Evolutionary conservation across 257 asterid species (phyloP), one percentile per base, ranked within the genome.

Genomic region (Euphrasia confusa): DNA sequence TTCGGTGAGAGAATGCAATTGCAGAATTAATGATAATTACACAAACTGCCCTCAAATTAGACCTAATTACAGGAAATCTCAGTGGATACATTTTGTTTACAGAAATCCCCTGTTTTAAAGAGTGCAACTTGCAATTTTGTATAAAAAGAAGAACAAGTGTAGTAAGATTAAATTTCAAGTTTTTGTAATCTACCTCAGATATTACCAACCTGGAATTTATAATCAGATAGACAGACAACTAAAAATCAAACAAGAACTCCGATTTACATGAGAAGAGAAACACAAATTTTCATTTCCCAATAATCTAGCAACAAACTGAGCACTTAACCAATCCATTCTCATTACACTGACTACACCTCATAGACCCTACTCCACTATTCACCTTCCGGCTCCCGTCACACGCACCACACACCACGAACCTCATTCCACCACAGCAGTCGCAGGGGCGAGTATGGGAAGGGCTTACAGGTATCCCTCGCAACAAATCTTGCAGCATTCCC

Each of bases 291-390:
- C 14, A 11, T 45, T 27, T 35, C 72, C 58, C 18, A 68, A 63
- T 42, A 4, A 13, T 17, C 63, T 68, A 75, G 68, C 52, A 45
- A 75, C 95, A 89, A 72, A 78, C 27, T 7, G 72, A 71, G 71
- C 97, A 89, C 81, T 77, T 84, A 10, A 89, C 65, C 72, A 86
- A 63, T 55, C 97, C 97, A 79, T 86, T 89, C 45, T 81, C 93
- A 62, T 90, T 90, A 58, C 97, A 90, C n/a, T 75, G 80, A 26
- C 74, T 73, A 40, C 97, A 87, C 69, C 80, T 79, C 7, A 55
- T 21, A 3, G 65, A 32, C 1, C 11, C 2, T 11, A 18, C 78
- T 12, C 39, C 56, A 4, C 32, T 69, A 45, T 45, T 13, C 50
- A 79, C 60, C 60, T 78, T 87, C 53, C 87, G 68, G 56, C 97